A percentile compares a stretch with the other conserved stretches of the same genome.
Evolutionary conservation across 495 filamentous ascomycete species (phyloP).

Genomic region (Penicillium manginii): DNA sequence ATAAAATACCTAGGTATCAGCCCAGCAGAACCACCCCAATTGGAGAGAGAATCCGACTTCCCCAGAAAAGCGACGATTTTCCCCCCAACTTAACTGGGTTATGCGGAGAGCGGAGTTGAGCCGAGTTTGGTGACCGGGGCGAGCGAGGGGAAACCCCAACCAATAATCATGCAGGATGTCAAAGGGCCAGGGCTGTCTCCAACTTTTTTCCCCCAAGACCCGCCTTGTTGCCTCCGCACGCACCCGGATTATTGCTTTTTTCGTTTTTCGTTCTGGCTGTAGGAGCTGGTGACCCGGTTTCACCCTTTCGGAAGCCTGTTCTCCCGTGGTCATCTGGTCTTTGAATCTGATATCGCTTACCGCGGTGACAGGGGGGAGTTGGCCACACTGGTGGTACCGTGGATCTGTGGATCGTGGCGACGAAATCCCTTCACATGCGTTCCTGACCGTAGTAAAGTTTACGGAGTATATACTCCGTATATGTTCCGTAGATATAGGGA

Average conservation of each 20-base stretch:
- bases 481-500: too few species aligned
- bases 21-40: background rate
- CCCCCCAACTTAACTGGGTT: background rate
- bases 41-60: background rate
- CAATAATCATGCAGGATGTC: background rate
- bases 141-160: constrained; percentile 18
- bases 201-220: constrained; percentile 15
- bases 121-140: constrained; percentile 10
- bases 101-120: constrained; percentile 26
- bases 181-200: background rate
- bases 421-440: background rate
- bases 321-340: constrained; percentile 7
- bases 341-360: background rate
- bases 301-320: constrained; percentile 8
- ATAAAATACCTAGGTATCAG: too few species aligned
- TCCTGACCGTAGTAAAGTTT: background rate
- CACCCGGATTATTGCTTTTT: constrained; percentile 3
- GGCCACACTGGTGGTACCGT: background rate
- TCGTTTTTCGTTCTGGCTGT: background rate
- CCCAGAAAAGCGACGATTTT: background rate
- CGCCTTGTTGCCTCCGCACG: constrained; percentile 25
- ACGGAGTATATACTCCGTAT: constrained; percentile 4
- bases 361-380: background rate
- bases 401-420: background rate
- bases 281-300: constrained; percentile 27